Percentiles rank a stretch among this genome's conserved stretches.
phyloP scores from a whole-genome alignment of 2,329 filamentous ascomycete species.

The Fusarium falciforme region DNA sequence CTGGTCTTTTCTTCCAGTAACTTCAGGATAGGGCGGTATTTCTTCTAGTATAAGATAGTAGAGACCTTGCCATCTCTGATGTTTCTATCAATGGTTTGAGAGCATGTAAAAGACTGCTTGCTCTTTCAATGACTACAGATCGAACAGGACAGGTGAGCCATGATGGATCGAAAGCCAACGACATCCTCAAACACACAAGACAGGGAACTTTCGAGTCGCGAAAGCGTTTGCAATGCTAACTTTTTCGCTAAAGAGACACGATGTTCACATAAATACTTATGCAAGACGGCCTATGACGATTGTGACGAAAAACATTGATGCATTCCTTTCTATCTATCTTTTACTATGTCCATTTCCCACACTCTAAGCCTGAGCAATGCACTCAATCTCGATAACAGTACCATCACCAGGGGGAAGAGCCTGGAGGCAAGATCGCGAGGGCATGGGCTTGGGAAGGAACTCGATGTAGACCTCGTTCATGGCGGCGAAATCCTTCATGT shows the following conservation, averaged over 20 bases:
- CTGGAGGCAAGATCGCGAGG: constrained; percentile 55
- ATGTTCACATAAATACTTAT: not conserved
- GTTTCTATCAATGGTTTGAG: not conserved
- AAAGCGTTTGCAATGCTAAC: not conserved
- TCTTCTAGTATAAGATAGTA: not conserved
- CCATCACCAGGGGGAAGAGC: constrained; percentile 52
- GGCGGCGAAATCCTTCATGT: constrained; percentile 77
- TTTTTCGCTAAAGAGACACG: not conserved
- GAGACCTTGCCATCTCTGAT: not conserved
- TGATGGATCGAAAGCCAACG: not conserved
- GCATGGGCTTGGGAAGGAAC: constrained; percentile 55
- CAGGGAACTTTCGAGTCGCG: not conserved
- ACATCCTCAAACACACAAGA: not conserved
- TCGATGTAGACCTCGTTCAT: constrained; percentile 62
- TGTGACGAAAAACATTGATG: not conserved
- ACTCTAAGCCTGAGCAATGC: constrained; percentile 53
- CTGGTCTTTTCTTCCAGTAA: not conserved
- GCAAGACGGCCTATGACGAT: not conserved
- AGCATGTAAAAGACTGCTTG: not conserved
- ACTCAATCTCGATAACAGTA: constrained; percentile 58
- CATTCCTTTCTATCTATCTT: not conserved
- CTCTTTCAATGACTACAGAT: not conserved
- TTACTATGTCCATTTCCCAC: not conserved
- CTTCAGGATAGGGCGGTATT: not conserved
- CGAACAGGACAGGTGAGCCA: not conserved